Percentiles rank a stretch among this genome's conserved stretches.
Conservation (phyloP, 2,329 filamentous ascomycete species). For the Penicillium sp. region DNA sequence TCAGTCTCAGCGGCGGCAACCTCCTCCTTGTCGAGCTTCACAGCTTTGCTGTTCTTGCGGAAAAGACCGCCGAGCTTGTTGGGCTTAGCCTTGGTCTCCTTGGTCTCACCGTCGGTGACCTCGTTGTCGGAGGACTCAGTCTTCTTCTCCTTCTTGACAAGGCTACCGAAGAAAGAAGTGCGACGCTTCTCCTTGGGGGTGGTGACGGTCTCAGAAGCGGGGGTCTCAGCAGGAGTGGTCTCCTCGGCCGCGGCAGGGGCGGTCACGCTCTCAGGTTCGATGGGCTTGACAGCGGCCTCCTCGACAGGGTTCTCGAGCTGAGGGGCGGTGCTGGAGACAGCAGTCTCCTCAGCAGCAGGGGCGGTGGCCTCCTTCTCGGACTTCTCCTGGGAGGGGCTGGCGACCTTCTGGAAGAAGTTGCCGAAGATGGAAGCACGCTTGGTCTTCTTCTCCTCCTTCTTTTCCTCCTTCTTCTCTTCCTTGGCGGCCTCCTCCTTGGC, state of each 20-base stretch:
- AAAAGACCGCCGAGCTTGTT: slow-evolving; percentile 48
- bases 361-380: slow-evolving; percentile 49
- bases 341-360: slow-evolving; percentile 42
- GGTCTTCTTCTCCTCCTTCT: slow-evolving; percentile 50
- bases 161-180: slow-evolving; percentile 54
- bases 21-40: slow-evolving; percentile 44
- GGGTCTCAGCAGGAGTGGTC: slow-evolving; percentile 29
- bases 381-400: slow-evolving; percentile 46
- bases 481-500: slow-evolving; percentile 30
- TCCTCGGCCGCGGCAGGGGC: slow-evolving; percentile 43
- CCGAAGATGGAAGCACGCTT: slow-evolving; percentile 86
- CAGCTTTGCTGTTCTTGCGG: slow-evolving; percentile 49
- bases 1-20: slow-evolving; percentile 32
- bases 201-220: slow-evolving; percentile 31
- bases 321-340: slow-evolving; percentile 49
- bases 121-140: slow-evolving; percentile 48
- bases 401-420: slow-evolving; percentile 68
- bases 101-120: slow-evolving; percentile 45
- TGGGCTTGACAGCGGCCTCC: slow-evolving; percentile 36
- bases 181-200: slow-evolving; percentile 49
- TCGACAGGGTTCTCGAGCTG: slow-evolving; percentile 48
- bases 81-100: slow-evolving; percentile 40
- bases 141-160: slow-evolving; percentile 54
- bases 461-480: slow-evolving; percentile 37
- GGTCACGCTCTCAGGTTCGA: slow-evolving; percentile 42